These are phyloP conservation scores for Wallacemonas sp. DNA, from an alignment of 208 protist species.

Conservation along the genomic window DNA sequence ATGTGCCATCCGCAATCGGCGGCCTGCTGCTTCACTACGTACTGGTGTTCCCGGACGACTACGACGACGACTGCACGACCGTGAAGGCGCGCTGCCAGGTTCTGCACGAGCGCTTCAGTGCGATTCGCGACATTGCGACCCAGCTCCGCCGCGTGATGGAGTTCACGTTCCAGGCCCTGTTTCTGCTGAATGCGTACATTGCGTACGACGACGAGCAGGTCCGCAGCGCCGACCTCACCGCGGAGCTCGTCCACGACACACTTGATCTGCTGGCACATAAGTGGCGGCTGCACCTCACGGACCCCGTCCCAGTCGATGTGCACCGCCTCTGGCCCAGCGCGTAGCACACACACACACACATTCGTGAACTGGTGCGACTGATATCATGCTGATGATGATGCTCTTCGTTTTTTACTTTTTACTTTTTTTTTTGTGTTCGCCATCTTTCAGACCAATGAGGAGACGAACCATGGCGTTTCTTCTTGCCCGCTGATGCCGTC, in stretches of 20 bases:
- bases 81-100: slow-evolving; percentile 58
- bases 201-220: slow-evolving; percentile 35
- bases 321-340: slow-evolving; percentile 40
- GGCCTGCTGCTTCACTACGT: slow-evolving; percentile 87
- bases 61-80: slow-evolving; percentile 66
- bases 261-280: slow-evolving; percentile 64
- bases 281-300: slow-evolving; percentile 72
- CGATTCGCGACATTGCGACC: slow-evolving; percentile 55
- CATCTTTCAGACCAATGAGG: too few relatives aligned
- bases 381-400: too few relatives aligned
- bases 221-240: slow-evolving; percentile 21
- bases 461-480: too few relatives aligned
- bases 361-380: too few relatives aligned
- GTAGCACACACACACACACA: slow-evolving; percentile 8
- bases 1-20: slow-evolving; percentile 71
- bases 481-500: too few relatives aligned
- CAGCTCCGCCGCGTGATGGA: slow-evolving; percentile 76
- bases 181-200: slow-evolving; percentile 74
- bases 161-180: slow-evolving; percentile 80
- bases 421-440: too few relatives aligned
- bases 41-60: slow-evolving; percentile 82
- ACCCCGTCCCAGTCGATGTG: slow-evolving; percentile 55
- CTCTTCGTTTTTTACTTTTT: too few relatives aligned
- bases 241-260: slow-evolving; percentile 46
- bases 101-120: slow-evolving; percentile 66